Conservation (phyloP, 805 yeast species). For the Starmerella bombicola region DNA sequence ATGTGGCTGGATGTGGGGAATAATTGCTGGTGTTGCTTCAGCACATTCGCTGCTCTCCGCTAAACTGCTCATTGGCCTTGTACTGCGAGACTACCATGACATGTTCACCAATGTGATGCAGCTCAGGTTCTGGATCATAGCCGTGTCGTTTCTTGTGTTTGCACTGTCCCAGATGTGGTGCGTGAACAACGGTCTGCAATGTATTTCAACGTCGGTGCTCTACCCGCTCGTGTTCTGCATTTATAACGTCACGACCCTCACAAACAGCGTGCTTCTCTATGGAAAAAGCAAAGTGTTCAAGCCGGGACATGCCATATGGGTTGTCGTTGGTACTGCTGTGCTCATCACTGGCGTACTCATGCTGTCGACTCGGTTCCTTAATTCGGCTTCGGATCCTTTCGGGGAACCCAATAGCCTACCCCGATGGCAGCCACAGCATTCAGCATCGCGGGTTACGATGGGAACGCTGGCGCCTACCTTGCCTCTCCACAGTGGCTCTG, state of each 20-base stretch:
- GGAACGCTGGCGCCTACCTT: not conserved
- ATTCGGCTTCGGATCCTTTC: no score
- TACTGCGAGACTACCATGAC: conserved; percentile 34
- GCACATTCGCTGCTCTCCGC: conserved; percentile 80
- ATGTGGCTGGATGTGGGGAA: conserved; percentile 50
- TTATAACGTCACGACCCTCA: conserved; percentile 56
- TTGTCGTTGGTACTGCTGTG: conserved; percentile 38
- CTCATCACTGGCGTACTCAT: conserved; percentile 49
- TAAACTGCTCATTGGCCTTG: conserved; percentile 65
- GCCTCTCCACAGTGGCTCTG: not conserved
- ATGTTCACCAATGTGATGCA: conserved; percentile 32
- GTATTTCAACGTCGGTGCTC: conserved; percentile 59
- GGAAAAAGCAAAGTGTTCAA: conserved; percentile 37
- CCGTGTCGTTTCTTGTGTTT: conserved; percentile 35
- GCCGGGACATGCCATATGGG: conserved; percentile 30
- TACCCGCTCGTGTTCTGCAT: conserved; percentile 80
- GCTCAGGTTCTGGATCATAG: conserved; percentile 39
- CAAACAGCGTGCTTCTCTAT: conserved; percentile 51
- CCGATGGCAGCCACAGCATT: not conserved
- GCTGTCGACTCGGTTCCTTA: conserved; percentile 42
- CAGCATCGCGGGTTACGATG: not conserved
- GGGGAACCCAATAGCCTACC: not conserved
- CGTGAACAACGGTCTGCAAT: conserved; percentile 59
- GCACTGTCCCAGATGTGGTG: conserved; percentile 62
- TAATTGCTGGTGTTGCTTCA: conserved; percentile 61